Evolutionary conservation across 306 rosid species (phyloP).

Genomic region (Inga laurina): DNA sequence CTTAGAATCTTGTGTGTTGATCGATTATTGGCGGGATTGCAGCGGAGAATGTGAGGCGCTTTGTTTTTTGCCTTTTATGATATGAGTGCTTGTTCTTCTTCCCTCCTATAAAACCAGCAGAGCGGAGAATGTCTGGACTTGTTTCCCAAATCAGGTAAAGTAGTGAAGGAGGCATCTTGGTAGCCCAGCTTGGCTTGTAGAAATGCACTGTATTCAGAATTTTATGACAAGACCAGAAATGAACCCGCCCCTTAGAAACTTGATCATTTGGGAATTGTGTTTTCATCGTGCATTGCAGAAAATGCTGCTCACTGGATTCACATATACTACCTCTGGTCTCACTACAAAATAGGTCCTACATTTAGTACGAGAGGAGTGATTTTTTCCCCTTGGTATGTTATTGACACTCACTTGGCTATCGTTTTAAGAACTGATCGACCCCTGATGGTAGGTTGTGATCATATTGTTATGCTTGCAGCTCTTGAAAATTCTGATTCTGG

Average conservation of each 20-base stretch:
- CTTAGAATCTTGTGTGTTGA: neutral
- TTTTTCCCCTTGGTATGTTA: neutral
- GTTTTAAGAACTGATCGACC: neutral
- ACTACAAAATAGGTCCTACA: too few species aligned
- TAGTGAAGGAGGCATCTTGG: neutral
- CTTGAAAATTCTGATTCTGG: constrained; percentile 39
- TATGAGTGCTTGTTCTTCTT: constrained; percentile 63
- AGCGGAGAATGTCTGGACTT: constrained; percentile 50
- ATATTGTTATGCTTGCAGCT: constrained; percentile 19
- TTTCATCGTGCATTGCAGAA: neutral
- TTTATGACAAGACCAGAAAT: too few species aligned
- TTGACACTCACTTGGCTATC: neutral
- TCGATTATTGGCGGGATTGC: constrained; percentile 35
- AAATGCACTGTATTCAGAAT: neutral
- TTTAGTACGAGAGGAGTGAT: too few species aligned
- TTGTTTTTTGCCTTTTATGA: constrained; percentile 48
- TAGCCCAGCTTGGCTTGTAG: neutral
- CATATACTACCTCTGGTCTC: neutral
- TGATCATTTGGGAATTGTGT: neutral
- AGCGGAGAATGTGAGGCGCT: constrained; percentile 59
- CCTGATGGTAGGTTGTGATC: neutral
- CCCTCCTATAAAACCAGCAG: constrained; percentile 27
- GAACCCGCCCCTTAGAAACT: neutral
- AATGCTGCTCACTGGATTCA: neutral
- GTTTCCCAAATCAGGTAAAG: constrained; percentile 32